Evolutionary conservation across 2,329 filamentous ascomycete species (phyloP).

Genomic region (Diaporthe sp.): DNA sequence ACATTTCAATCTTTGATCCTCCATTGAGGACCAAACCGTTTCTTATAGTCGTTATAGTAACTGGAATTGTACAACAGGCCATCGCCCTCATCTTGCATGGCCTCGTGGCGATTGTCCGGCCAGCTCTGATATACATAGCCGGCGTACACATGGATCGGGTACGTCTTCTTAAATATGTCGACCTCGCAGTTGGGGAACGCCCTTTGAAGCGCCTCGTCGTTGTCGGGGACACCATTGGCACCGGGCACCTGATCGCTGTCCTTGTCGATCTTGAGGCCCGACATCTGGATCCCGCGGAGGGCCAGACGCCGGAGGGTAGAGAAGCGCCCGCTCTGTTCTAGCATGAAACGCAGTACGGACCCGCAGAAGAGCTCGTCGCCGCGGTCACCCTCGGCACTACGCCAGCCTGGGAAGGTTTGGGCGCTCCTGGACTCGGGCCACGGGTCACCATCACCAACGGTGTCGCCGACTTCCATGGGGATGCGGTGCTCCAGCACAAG

Average conservation of each 20-base stretch:
- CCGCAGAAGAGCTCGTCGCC: not conserved
- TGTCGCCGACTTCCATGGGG: not conserved
- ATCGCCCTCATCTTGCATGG: not conserved
- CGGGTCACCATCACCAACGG: not conserved
- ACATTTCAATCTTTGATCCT: not conserved
- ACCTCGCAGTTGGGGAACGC: not conserved
- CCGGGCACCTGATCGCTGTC: not conserved
- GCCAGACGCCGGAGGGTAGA: not conserved
- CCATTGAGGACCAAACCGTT: slow-evolving; percentile 3
- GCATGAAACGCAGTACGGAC: slow-evolving; percentile 5
- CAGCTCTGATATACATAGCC: not conserved
- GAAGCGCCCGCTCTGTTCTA: not conserved
- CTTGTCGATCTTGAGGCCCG: not conserved
- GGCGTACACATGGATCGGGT: not conserved
- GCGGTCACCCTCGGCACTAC: not conserved
- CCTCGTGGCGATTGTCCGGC: not conserved
- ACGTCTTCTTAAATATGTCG: not conserved
- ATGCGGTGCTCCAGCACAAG: slow-evolving; percentile 7
- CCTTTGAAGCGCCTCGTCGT: not conserved
- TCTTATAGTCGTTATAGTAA: slow-evolving; percentile 8
- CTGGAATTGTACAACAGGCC: not conserved
- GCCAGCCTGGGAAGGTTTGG: not conserved
- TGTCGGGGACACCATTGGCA: not conserved
- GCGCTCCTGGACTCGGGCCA: not conserved
- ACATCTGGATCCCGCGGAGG: not conserved